Percentiles rank a stretch among this genome's conserved stretches.
Conservation (phyloP, 805 yeast genomes). For the Lipomyces mesembrius region DNA sequence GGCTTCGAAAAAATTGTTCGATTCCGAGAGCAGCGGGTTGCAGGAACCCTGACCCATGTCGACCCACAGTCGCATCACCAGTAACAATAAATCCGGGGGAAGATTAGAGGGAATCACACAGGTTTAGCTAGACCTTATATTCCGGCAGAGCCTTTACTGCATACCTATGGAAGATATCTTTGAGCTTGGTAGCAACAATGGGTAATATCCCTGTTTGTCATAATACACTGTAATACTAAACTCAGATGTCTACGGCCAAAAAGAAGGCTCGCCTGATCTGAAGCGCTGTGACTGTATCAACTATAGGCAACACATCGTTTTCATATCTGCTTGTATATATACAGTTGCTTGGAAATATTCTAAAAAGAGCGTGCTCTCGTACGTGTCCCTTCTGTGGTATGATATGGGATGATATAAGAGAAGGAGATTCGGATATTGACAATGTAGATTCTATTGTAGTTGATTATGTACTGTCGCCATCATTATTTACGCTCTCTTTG, state of each 20-base stretch:
- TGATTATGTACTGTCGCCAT: background rate
- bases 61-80: too few relatives aligned
- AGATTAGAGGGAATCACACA: too few relatives aligned
- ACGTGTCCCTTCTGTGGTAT: background rate
- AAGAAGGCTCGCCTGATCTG: too few relatives aligned
- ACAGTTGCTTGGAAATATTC: background rate
- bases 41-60: too few relatives aligned
- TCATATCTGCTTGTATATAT: background rate
- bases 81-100: too few relatives aligned
- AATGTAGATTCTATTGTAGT: too few relatives aligned
- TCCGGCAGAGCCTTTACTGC: too few relatives aligned
- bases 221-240: too few relatives aligned
- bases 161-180: too few relatives aligned
- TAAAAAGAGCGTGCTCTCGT: background rate
- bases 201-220: background rate
- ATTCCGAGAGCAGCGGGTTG: background rate
- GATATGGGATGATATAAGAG: background rate
- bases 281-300: too few relatives aligned
- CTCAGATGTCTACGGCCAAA: too few relatives aligned
- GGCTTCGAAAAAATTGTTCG: background rate
- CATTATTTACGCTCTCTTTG: slow-evolving; percentile 4
- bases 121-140: too few relatives aligned
- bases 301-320: background rate
- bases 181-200: background rate
- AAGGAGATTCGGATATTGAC: background rate